Base-by-base conservation (phyloP, 306 rosid genomes). In the Morella rubra region DNA sequence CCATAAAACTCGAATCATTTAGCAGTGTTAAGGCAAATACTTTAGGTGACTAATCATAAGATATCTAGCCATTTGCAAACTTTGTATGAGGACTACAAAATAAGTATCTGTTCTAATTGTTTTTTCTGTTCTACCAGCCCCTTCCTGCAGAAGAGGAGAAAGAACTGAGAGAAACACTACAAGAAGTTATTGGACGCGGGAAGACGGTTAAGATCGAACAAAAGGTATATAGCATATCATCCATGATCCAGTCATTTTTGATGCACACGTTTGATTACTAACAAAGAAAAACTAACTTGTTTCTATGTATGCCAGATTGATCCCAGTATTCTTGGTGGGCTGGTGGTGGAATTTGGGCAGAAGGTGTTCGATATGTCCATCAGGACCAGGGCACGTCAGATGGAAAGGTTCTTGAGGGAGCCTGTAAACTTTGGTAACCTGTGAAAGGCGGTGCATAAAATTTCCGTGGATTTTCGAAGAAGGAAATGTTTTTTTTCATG, bases 361-460 rank as follows among this genome's bases (percentile, higher is more conserved):
- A 96, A 96, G 87, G 93, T 92, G 64, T 89, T 92, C 41, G 99
- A 96, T 85, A 89, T 92, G 96, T 96, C 98, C 51, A 89, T 92
- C 19, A 92, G 71, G 92, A 88, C 90, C 11, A 77, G 99, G 85
- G 97, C 97, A 52, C 89, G 65, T 20, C 96, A 96, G 83, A 91
- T 92, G 97, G 99, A 92, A 86, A 90, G 99, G 93, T 81, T 86
- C 82, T 91, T 95, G 85, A 87, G 91, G 66, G 92, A 92, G 37
- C 99, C 97, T 6, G 10, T 79, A 8, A 54, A 81, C 53, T 46
- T 90, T 56, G 73, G 84, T 78, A 70, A 73, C 83, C 84, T 88
- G 80, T 92, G 83, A 81, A 87, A 42, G 82, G 79, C 58, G 71
- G 67, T 53, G 20, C 66, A 19, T 51, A 67, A 32, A 61, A 32